These are phyloP conservation scores for Phaeophleospora eucalypticola DNA, from an alignment of 2,329 filamentous ascomycete species.

Conservation along the genomic window DNA sequence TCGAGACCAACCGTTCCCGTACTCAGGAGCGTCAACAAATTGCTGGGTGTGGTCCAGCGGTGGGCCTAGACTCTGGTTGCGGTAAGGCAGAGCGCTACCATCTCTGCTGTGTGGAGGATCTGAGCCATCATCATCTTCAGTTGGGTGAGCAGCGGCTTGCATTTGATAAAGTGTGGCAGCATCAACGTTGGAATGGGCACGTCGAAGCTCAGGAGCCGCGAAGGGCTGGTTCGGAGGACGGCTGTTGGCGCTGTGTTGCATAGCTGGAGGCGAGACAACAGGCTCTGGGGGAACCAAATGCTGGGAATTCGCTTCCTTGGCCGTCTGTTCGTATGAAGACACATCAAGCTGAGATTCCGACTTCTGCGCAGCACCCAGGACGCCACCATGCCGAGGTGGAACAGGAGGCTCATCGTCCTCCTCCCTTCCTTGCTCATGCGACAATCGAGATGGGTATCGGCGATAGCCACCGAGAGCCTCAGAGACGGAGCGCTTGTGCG, in stretches of 20 bases:
- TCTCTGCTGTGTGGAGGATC: slow-evolving; percentile 1
- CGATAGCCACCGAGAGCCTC: slow-evolving; percentile 45
- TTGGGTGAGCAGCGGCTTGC: slow-evolving; percentile 56
- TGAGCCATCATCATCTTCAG: slow-evolving; percentile 14
- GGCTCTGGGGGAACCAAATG: slow-evolving; percentile 59
- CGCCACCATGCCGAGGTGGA: slow-evolving; percentile 39
- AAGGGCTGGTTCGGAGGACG: slow-evolving; percentile 66
- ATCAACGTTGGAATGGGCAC: slow-evolving; percentile 80
- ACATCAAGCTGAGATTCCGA: slow-evolving; percentile 51
- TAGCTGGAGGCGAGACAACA: slow-evolving; percentile 72
- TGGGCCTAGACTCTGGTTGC: slow-evolving; percentile 32
- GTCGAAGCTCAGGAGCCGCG: slow-evolving; percentile 71
- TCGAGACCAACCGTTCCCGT: slow-evolving; percentile 6
- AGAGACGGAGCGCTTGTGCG: slow-evolving; percentile 48
- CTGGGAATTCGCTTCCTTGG: slow-evolving; percentile 32
- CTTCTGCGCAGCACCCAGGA: slow-evolving; percentile 39
- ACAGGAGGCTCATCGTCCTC: slow-evolving; percentile 37
- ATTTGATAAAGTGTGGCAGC: slow-evolving; percentile 76
- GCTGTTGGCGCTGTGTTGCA: slow-evolving; percentile 69
- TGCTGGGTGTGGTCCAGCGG: slow-evolving; percentile 34
- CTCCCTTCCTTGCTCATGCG: slow-evolving; percentile 31
- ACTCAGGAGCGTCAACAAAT: slow-evolving; percentile 11
- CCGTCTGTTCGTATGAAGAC: slow-evolving; percentile 45
- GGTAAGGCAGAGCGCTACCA: slow-evolving; percentile 13
- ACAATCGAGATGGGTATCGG: slow-evolving; percentile 40